Conservation (phyloP, 1,284 basidiomycete species). For the Cutaneotrichosporon daszewskae region DNA sequence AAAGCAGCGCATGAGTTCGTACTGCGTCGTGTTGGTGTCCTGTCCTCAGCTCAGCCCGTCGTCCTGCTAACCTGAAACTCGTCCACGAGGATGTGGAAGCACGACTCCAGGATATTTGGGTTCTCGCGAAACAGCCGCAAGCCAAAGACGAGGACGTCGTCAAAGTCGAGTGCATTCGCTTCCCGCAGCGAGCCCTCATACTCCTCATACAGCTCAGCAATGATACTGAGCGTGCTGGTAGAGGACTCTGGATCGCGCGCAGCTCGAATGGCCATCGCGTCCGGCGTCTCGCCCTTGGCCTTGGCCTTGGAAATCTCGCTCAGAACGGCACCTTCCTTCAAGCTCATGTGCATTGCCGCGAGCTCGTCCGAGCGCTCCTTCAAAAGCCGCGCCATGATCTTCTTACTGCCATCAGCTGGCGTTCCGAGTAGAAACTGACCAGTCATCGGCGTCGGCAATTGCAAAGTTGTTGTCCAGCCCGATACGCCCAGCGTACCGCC, state of each 20-base stretch:
- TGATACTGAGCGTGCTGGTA: conserved; percentile 24
- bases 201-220: conserved; percentile 57
- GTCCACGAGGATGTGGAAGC: conserved; percentile 77
- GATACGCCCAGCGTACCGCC: conserved; percentile 60
- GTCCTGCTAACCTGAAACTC: conserved; percentile 61
- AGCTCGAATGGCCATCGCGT: conserved; percentile 49
- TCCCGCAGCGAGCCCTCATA: conserved; percentile 63
- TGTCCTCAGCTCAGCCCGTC: conserved; percentile 44
- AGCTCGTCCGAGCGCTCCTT: conserved; percentile 56
- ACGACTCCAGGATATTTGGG: conserved; percentile 57
- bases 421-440: conserved; percentile 51
- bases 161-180: conserved; percentile 78
- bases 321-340: conserved; percentile 60
- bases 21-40: conserved; percentile 83
- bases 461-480: conserved; percentile 69
- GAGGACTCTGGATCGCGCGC: conserved; percentile 23
- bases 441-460: conserved; percentile 76
- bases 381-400: conserved; percentile 60
- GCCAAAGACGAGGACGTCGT: conserved; percentile 75
- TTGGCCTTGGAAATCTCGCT: conserved; percentile 76
- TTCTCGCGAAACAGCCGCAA: conserved; percentile 63
- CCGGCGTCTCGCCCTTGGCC: conserved; percentile 60
- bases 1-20: conserved; percentile 73
- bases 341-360: conserved; percentile 51
- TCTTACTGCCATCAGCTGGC: conserved; percentile 55